phyloP scores from a whole-genome alignment of 352 stramenopile species.

The Pythium rishiriense region DNA sequence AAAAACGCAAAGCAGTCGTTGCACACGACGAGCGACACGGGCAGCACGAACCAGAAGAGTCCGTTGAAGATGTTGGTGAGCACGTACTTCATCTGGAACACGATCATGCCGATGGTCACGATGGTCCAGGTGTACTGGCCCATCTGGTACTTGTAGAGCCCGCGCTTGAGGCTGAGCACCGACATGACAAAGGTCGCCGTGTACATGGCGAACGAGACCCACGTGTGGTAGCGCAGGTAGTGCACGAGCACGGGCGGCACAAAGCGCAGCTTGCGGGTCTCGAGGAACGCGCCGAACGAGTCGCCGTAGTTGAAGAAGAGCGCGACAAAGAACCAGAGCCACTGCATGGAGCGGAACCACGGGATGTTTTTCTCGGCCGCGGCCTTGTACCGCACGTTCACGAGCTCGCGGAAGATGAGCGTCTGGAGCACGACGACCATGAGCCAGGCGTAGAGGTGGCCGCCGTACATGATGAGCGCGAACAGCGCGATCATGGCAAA shows the following conservation, averaged over 20 bases:
- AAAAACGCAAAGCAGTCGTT: slow-evolving; percentile 97
- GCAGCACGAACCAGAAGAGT: slow-evolving; percentile 95
- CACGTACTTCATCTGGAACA: slow-evolving; percentile 98
- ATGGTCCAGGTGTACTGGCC: slow-evolving; percentile 97
- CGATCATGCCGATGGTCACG: slow-evolving; percentile 92
- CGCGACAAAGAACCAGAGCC: slow-evolving; percentile 96
- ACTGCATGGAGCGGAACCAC: slow-evolving; percentile 97
- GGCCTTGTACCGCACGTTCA: slow-evolving; percentile 97
- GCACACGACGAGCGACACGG: slow-evolving; percentile 92
- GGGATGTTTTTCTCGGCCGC: slow-evolving; percentile 95
- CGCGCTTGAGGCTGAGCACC: slow-evolving; percentile 93
- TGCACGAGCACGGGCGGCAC: slow-evolving; percentile 74
- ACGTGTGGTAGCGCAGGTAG: slow-evolving; percentile 91
- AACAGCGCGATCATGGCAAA: slow-evolving; percentile 79
- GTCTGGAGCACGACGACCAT: slow-evolving; percentile 88
- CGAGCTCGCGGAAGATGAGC: slow-evolving; percentile 95
- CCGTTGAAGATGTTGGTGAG: slow-evolving; percentile 97
- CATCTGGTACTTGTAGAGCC: slow-evolving; percentile 96
- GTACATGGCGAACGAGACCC: slow-evolving; percentile 95
- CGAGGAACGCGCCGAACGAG: slow-evolving; percentile 83
- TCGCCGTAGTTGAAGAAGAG: slow-evolving; percentile 97
- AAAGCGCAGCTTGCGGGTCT: slow-evolving; percentile 83
- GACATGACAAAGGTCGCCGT: slow-evolving; percentile 95
- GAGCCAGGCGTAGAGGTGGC: slow-evolving; percentile 80
- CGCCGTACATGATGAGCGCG: slow-evolving; percentile 71